Evolutionary conservation across 1,284 basidiomycete species (phyloP).

Genomic region (Kalmanozyma brasiliensis): DNA sequence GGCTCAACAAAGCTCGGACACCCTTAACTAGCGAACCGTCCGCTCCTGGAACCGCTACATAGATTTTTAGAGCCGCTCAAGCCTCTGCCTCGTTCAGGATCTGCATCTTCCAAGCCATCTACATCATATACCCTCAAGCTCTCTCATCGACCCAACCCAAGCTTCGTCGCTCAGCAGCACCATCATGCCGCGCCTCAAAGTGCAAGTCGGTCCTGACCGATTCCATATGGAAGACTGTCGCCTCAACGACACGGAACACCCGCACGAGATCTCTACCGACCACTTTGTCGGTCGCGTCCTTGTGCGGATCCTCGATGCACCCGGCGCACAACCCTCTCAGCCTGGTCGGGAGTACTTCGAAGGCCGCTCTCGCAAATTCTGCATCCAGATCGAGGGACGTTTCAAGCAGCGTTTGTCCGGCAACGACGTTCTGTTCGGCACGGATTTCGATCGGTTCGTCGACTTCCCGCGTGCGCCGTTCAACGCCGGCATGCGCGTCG

Average conservation of each 20-base stretch:
- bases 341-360: slow-evolving; percentile 63
- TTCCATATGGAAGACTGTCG: slow-evolving; percentile 65
- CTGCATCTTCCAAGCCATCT: no score
- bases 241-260: slow-evolving; percentile 66
- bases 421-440: slow-evolving; percentile 62
- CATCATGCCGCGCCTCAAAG: slow-evolving; percentile 64
- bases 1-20: no score
- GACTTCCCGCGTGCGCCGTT: slow-evolving; percentile 67
- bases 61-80: no score
- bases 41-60: no score
- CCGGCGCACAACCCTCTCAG: slow-evolving; percentile 62
- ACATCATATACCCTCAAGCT: no score
- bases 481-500: slow-evolving; percentile 69
- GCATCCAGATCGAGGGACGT: slow-evolving; percentile 69
- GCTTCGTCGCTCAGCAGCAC: background rate
- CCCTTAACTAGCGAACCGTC: no score
- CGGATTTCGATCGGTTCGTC: slow-evolving; percentile 64
- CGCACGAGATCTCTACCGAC: slow-evolving; percentile 69
- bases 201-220: slow-evolving; percentile 68
- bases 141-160: background rate
- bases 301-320: slow-evolving; percentile 68
- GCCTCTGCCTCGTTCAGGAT: no score
- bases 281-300: slow-evolving; percentile 69
- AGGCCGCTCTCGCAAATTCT: slow-evolving; percentile 68
- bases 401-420: slow-evolving; percentile 67